A percentile compares a stretch with the other conserved stretches of the same genome.
These are phyloP conservation scores for Spinacia oleracea DNA, from an alignment of 179 eudicot species.

Conservation along the genomic window DNA sequence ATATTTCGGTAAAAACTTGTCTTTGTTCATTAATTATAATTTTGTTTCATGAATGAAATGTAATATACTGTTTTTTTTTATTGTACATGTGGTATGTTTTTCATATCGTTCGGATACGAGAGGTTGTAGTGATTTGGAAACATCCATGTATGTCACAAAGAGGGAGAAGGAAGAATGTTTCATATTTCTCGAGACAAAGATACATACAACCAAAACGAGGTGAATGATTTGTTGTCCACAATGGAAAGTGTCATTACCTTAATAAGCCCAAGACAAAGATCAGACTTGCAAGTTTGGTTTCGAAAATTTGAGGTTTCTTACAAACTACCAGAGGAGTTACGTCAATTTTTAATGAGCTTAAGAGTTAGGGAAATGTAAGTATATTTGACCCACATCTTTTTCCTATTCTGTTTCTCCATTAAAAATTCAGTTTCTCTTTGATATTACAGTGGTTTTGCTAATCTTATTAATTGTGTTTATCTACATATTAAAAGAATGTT, in stretches of 20 bases:
- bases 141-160: neutral
- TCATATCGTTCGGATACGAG: neutral
- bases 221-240: neutral
- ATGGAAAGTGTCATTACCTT: neutral
- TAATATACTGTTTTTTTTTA: neutral
- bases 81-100: neutral
- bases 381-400: neutral
- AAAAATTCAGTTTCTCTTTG: neutral
- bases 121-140: neutral
- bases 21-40: neutral
- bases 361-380: slow-evolving; percentile 1
- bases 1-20: neutral
- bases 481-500: neutral
- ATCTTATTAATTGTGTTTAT: neutral
- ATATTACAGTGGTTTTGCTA: neutral
- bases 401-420: neutral
- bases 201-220: neutral
- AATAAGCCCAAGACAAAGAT: neutral
- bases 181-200: neutral
- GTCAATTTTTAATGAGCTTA: neutral
- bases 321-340: neutral
- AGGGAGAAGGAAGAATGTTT: neutral
- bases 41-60: neutral
- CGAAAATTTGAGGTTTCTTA: neutral
- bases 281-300: neutral